A percentile compares a stretch with the other conserved stretches of the same genome.
Evolutionary conservation across 2,329 filamentous ascomycete species (phyloP).

Genomic region (Penicillium sp.): DNA sequence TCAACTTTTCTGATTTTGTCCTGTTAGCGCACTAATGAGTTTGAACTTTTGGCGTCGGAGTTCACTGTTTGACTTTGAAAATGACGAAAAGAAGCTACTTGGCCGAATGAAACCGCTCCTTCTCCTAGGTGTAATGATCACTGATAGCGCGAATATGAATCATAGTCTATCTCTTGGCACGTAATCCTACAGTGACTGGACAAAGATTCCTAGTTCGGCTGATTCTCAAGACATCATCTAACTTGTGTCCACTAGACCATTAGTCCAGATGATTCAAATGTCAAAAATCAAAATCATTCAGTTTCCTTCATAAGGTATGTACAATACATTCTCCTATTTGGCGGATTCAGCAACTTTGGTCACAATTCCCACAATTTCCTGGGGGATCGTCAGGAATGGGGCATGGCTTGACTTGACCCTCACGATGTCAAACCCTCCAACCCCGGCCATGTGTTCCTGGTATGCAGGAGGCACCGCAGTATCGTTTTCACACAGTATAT

Average conservation of each 20-base stretch:
- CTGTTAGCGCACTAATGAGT: constrained; percentile 9
- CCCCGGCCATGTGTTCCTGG: constrained; percentile 17
- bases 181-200: neutral
- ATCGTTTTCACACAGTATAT: constrained; percentile 21
- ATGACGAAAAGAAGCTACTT: neutral
- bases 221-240: too few relatives aligned
- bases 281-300: too few relatives aligned
- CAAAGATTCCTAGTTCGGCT: neutral
- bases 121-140: neutral
- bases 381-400: neutral
- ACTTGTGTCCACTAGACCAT: too few relatives aligned
- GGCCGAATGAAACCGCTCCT: neutral
- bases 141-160: neutral
- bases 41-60: constrained; percentile 3
- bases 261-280: too few relatives aligned
- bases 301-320: too few relatives aligned
- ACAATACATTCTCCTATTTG: neutral
- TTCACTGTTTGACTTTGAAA: neutral
- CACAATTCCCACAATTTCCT: neutral
- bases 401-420: constrained; percentile 1
- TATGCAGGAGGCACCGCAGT: constrained; percentile 23
- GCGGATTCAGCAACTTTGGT: neutral
- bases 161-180: too few relatives aligned
- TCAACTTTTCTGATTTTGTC: neutral
- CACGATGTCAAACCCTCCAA: constrained; percentile 1